These are phyloP conservation scores for Camelina sativa DNA, from an alignment of 345 rosid genomes.

Conservation along the genomic window DNA sequence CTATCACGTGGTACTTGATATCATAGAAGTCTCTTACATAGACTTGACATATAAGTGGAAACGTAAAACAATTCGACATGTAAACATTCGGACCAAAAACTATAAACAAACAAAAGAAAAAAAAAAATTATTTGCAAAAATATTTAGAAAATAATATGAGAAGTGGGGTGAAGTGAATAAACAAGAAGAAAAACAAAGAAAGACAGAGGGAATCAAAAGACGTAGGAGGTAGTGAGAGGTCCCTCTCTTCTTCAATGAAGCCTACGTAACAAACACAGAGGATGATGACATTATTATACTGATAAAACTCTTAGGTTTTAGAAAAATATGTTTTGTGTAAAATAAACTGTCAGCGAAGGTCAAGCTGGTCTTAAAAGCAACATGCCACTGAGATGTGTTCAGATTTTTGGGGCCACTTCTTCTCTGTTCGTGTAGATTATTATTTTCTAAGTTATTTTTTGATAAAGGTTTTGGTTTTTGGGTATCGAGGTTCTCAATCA, in stretches of 20 bases:
- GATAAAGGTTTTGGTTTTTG: conserved; percentile 14
- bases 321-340: neutral
- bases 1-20: conserved; percentile 13
- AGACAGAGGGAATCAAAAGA: conserved; percentile 43
- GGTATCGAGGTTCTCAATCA: conserved; percentile 40
- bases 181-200: conserved; percentile 33
- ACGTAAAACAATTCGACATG: conserved; percentile 33
- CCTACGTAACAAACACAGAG: conserved; percentile 43
- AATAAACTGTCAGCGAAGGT: conserved; percentile 45
- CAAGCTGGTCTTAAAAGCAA: conserved; percentile 46
- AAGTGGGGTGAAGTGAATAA: conserved; percentile 20
- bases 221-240: conserved; percentile 34
- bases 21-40: conserved; percentile 22
- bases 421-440: neutral
- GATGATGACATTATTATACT: conserved; percentile 34
- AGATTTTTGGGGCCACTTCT: conserved; percentile 23
- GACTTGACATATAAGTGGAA: conserved; percentile 32
- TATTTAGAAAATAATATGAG: neutral
- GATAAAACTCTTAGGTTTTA: conserved; percentile 19
- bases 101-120: neutral
- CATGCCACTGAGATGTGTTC: conserved; percentile 46
- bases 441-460: neutral
- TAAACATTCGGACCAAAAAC: conserved; percentile 20
- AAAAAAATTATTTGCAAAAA: neutral
- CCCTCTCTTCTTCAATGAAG: conserved; percentile 35